Conservation (phyloP, 2,329 filamentous ascomycete genomes). For the Nigrospora sphaerica region DNA sequence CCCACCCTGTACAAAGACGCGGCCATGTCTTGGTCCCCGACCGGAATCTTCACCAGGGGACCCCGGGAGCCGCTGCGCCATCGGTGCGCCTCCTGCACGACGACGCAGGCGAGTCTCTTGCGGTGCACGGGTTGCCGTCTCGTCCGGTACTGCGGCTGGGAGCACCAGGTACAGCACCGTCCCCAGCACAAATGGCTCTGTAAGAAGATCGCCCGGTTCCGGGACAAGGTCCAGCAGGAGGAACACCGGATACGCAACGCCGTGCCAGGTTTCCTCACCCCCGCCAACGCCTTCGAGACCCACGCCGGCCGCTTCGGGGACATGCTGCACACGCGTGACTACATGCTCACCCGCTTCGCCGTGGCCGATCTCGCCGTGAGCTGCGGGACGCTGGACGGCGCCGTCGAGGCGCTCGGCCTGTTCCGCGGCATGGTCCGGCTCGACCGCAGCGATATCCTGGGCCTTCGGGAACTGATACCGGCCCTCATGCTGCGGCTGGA, state of each 20-base stretch:
- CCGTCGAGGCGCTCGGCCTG: constrained; percentile 29
- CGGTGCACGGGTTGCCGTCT: constrained; percentile 34
- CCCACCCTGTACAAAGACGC: too few relatives aligned
- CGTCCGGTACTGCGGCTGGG: constrained; percentile 35
- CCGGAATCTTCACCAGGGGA: neutral
- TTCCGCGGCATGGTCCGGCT: constrained; percentile 36
- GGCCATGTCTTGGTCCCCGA: too few relatives aligned
- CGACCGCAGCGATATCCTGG: constrained; percentile 35
- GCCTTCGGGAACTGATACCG: constrained; percentile 32
- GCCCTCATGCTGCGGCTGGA: constrained; percentile 35
- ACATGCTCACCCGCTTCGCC: constrained; percentile 30
- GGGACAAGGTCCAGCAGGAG: constrained; percentile 20
- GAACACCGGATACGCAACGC: constrained; percentile 28
- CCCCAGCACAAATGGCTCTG: constrained; percentile 31
- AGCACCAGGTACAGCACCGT: constrained; percentile 33
- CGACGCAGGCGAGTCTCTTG: constrained; percentile 16
- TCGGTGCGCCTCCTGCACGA: constrained; percentile 6
- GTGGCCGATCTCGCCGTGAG: constrained; percentile 24
- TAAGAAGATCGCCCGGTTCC: constrained; percentile 24
- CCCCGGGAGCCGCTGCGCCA: constrained; percentile 4
- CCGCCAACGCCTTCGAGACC: constrained; percentile 28
- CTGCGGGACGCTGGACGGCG: constrained; percentile 24
- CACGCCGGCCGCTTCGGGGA: constrained; percentile 34
- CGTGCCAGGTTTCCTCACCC: constrained; percentile 15
- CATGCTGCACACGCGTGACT: constrained; percentile 30